Evolutionary conservation across 1,139 yeast genomes (phyloP).

Genomic region (Debaryomyces psychrophilus): DNA sequence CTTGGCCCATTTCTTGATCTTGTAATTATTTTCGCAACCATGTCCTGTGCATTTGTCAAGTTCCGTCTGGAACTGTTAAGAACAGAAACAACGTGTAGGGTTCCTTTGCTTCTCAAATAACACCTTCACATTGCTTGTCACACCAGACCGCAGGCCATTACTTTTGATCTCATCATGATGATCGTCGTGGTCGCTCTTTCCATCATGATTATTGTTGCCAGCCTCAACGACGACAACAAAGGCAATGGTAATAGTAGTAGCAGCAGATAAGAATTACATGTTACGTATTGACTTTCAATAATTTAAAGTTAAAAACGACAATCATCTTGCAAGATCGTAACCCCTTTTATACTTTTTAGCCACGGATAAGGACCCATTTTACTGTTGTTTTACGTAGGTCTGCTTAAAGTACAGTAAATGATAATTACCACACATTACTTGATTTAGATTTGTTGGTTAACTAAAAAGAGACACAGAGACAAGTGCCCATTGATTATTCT

Average conservation of each 20-base stretch:
- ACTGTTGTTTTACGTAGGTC: too few relatives aligned
- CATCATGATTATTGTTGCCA: neutral
- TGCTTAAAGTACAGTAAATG: neutral
- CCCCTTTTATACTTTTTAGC: too few relatives aligned
- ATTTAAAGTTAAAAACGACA: too few relatives aligned
- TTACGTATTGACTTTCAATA: neutral
- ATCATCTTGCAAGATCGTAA: neutral
- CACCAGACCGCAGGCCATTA: constrained; percentile 2
- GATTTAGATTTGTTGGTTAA: neutral
- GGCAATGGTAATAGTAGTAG: neutral
- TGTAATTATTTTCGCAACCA: constrained; percentile 1
- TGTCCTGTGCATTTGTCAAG: neutral
- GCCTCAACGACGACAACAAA: neutral
- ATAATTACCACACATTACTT: neutral
- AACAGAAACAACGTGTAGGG: neutral
- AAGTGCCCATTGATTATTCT: neutral
- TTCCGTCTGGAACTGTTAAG: constrained; percentile 1
- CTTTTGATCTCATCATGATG: neutral
- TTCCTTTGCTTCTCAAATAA: neutral
- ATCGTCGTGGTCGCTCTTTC: neutral
- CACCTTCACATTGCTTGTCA: neutral
- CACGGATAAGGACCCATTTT: too few relatives aligned
- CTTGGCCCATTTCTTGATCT: constrained; percentile 1
- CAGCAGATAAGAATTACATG: neutral
- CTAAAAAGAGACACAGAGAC: neutral